phyloP scores from a whole-genome alignment of 257 asterid species.

The Petunia axillaris region DNA sequence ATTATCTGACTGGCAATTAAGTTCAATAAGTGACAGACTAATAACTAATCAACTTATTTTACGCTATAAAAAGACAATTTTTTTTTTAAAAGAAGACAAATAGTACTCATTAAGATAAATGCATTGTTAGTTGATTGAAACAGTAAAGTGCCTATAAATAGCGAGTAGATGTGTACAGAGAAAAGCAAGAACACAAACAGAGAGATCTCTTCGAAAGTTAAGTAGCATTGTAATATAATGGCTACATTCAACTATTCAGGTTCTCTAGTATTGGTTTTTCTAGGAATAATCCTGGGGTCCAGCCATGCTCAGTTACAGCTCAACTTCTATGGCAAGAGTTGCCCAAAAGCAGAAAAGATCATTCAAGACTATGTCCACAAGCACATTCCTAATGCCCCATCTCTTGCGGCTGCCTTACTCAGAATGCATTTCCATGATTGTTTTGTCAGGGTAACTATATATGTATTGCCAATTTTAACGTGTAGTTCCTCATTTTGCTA shows the following conservation, averaged over 20 bases:
- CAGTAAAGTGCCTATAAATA: background rate
- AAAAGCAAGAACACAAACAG: background rate
- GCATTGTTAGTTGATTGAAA: background rate
- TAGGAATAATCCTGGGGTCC: slow-evolving; percentile 32
- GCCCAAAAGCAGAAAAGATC: slow-evolving; percentile 66
- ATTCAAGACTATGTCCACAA: slow-evolving; percentile 50
- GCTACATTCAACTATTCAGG: slow-evolving; percentile 15
- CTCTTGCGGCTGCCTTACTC: slow-evolving; percentile 62
- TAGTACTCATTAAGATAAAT: background rate
- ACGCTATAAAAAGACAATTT: background rate
- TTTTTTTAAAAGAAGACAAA: background rate
- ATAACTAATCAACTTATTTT: background rate
- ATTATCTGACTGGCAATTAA: background rate
- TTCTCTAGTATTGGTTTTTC: slow-evolving; percentile 24
- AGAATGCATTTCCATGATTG: slow-evolving; percentile 52
- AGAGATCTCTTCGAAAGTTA: background rate
- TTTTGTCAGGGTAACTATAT: slow-evolving; percentile 40
- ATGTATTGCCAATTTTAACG: background rate
- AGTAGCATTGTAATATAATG: slow-evolving; percentile 31
- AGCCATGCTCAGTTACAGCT: slow-evolving; percentile 43
- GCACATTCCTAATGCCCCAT: slow-evolving; percentile 67
- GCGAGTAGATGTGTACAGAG: background rate
- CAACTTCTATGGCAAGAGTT: slow-evolving; percentile 54
- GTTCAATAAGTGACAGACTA: background rate
- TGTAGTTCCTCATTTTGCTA: no score